Evolutionary conservation across 805 yeast species (phyloP), one percentile per base, ranked within the genome.

Genomic region (Metschnikowia lochheadii): DNA sequence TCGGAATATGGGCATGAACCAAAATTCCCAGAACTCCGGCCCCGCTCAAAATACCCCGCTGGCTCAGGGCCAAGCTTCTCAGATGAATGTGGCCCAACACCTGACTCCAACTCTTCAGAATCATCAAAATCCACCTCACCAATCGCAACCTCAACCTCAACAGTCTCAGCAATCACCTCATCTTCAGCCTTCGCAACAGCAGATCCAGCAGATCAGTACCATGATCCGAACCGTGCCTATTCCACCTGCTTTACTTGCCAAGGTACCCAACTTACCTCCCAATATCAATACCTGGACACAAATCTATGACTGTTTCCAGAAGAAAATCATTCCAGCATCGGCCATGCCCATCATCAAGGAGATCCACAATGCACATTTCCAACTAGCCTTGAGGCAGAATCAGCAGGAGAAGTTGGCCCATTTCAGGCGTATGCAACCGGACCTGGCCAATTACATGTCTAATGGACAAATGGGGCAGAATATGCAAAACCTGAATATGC

Each of bases 231-330:
- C 80, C 40, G 70, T 82, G 2, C 89, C 88, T 3, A 88, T 90
- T 46, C 96, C 96, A 0, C 79, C 79, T 14, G 79, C 81, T 2
- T 65, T 89, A 23, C 67, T 89, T 18, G 74, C 78, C 48, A 80
- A 80, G 59, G 78, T 89, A 43, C 95, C 96, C 8, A 84, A 80
- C 43, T 72, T 89, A 33, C 97, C 97, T 0, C 84, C 84, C 13
- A 85, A 83, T 45, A 84, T 84, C 29, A 84, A 79, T 57, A 87
- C 95, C 6, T 90, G 96, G 96, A 80, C 82, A 20, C 87, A 83
- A 62, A 81, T 89, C 29, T 81, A 83, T 65, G 85, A 83, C 39
- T 77, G 83, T 57, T 67, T 82, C 40, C 79, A 81, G 55, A 77
- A 79, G 55, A 82, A 81, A 52, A 72, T 80, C 52, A 68, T 87